phyloP scores from a whole-genome alignment of 805 yeast species.

The Yarrowia hollandica region DNA sequence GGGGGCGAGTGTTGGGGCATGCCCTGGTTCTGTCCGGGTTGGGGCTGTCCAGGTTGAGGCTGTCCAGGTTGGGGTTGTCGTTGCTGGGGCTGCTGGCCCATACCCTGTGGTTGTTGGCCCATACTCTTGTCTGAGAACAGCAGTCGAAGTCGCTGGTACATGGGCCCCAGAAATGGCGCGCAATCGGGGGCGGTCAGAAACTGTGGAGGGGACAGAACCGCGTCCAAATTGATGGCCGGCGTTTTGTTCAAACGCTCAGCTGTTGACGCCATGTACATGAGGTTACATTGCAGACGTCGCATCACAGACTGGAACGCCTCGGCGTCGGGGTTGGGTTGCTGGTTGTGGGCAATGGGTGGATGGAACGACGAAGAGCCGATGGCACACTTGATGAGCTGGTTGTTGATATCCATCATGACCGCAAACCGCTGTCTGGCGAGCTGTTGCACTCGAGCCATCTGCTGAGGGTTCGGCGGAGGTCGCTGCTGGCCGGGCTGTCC shows the following conservation, averaged over 20 bases:
- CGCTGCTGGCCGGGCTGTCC: not conserved
- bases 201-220: not conserved
- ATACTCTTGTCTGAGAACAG: not conserved
- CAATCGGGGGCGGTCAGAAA: slow-evolving; percentile 28
- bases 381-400: slow-evolving; percentile 38
- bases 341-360: slow-evolving; percentile 2
- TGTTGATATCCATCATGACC: slow-evolving; percentile 40
- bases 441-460: not conserved
- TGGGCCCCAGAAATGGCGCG: slow-evolving; percentile 4
- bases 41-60: not conserved
- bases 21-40: not conserved
- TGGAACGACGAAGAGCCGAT: slow-evolving; percentile 28
- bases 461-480: not conserved
- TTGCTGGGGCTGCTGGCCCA: slow-evolving; percentile 21
- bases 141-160: slow-evolving; percentile 15
- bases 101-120: not conserved
- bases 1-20: slow-evolving; percentile 33
- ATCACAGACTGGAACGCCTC: slow-evolving; percentile 36
- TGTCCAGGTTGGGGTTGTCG: slow-evolving; percentile 19
- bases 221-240: slow-evolving; percentile 12
- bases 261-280: slow-evolving; percentile 41
- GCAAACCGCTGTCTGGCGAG: slow-evolving; percentile 34
- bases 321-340: slow-evolving; percentile 29
- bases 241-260: slow-evolving; percentile 33
- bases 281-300: slow-evolving; percentile 42